Percentiles rank a stretch among this genome's conserved stretches.
Conservation (phyloP, 257 asterid species). For the Jasminum sambac region DNA sequence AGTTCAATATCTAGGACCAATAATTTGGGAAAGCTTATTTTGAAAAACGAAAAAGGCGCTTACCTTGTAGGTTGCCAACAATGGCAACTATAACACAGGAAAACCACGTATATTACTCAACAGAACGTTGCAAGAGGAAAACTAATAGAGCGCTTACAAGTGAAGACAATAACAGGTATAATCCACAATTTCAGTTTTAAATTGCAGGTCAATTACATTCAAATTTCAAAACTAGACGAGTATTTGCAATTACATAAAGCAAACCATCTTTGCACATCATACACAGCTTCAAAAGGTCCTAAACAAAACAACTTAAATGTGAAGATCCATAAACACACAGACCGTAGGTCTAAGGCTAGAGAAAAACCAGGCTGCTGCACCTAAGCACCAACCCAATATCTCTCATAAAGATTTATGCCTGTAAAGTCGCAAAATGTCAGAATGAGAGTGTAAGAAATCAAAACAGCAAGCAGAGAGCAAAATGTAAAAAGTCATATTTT, state of each 20-base stretch:
- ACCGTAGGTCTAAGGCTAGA: constrained; percentile 24
- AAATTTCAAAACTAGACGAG: not conserved
- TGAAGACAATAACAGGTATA: not conserved
- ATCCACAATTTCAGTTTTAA: not conserved
- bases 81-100: too few relatives aligned
- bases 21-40: not conserved
- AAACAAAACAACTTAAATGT: constrained; percentile 24
- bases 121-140: too few relatives aligned
- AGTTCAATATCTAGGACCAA: not conserved
- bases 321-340: constrained; percentile 27
- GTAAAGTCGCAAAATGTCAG: constrained; percentile 20
- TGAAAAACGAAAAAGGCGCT: too few relatives aligned
- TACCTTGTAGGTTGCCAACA: too few relatives aligned
- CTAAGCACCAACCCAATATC: constrained; percentile 28
- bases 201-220: not conserved
- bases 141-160: too few relatives aligned
- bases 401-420: constrained; percentile 35
- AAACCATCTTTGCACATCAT: not conserved
- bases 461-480: not conserved
- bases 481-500: constrained; percentile 1
- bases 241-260: constrained; percentile 1
- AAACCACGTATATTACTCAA: too few relatives aligned
- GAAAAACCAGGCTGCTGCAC: constrained; percentile 26
- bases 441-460: not conserved
- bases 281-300: constrained; percentile 26